Evolutionary conservation across 2,329 filamentous ascomycete species (phyloP).

Genomic region (Claviceps pazoutovae): DNA sequence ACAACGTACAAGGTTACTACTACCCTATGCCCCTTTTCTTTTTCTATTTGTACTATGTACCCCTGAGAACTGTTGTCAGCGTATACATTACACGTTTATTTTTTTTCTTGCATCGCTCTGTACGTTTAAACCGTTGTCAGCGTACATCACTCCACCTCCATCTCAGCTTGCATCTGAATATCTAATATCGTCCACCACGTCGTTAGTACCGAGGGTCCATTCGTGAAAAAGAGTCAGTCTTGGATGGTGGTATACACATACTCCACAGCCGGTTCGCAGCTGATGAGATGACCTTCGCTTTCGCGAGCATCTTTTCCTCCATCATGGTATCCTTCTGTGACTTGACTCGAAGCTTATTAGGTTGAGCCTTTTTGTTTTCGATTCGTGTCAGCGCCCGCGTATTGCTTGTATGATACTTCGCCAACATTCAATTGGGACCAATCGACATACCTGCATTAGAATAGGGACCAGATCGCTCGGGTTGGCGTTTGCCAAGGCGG

Average conservation of each 20-base stretch:
- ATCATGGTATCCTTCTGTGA: constrained; percentile 43
- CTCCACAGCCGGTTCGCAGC: constrained; percentile 59
- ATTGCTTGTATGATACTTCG: too few relatives aligned
- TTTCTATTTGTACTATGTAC: too few relatives aligned
- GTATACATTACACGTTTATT: background rate
- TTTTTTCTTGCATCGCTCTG: background rate
- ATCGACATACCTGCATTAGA: constrained; percentile 47
- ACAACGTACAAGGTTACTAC: too few relatives aligned
- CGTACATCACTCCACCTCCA: constrained; percentile 26
- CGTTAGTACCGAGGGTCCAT: background rate
- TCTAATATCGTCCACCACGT: constrained; percentile 17
- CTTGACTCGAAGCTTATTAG: constrained; percentile 46
- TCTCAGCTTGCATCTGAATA: constrained; percentile 35
- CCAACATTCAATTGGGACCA: too few relatives aligned
- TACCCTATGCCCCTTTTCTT: too few relatives aligned
- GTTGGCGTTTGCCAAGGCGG: constrained; percentile 54
- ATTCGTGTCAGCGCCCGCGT: constrained; percentile 1
- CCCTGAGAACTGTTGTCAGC: too few relatives aligned
- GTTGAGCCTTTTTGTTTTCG: constrained; percentile 39
- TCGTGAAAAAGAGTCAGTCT: background rate
- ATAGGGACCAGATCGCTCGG: constrained; percentile 54
- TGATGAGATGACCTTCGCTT: constrained; percentile 53
- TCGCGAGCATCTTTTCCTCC: constrained; percentile 48
- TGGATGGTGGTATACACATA: constrained; percentile 21
- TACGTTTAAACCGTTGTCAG: background rate